Evolutionary conservation across 768 basidiomycete species (phyloP).

Genomic region (Candolleomyces aberdarensis): DNA sequence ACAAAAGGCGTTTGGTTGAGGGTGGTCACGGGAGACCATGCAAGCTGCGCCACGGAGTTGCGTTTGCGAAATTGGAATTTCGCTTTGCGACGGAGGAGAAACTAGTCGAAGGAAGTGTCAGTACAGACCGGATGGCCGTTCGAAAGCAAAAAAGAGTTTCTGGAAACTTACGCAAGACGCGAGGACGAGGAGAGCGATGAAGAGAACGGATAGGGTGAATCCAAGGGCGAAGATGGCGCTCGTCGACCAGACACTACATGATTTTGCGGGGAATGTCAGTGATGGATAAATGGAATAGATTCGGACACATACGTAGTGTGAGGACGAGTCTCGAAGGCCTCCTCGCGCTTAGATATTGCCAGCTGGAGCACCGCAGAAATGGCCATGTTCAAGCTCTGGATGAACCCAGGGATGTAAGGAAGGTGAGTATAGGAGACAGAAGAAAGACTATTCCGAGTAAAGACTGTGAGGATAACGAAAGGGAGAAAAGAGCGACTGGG

Average conservation of each 20-base stretch:
- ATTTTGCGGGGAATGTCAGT: background rate
- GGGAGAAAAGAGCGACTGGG: constrained; percentile 2
- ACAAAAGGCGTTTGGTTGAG: background rate
- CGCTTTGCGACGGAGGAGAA: background rate
- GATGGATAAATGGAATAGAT: background rate
- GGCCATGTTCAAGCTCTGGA: background rate
- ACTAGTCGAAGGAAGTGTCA: background rate
- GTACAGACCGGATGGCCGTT: background rate
- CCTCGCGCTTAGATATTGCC: background rate
- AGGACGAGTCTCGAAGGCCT: background rate
- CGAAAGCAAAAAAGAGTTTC: background rate
- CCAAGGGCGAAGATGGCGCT: background rate
- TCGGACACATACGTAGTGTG: background rate
- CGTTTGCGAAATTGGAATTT: background rate
- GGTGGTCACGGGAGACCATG: constrained; percentile 1
- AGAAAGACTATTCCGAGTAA: background rate
- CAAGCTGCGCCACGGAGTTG: background rate
- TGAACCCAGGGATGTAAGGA: background rate
- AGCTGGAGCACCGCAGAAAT: background rate
- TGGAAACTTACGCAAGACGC: background rate
- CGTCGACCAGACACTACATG: background rate
- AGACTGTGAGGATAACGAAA: background rate
- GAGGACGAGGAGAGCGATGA: background rate
- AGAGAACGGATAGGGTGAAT: background rate
- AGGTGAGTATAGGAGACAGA: background rate